Conservation (phyloP, 1,139 yeast genomes). For the Protomyces gravidus region DNA sequence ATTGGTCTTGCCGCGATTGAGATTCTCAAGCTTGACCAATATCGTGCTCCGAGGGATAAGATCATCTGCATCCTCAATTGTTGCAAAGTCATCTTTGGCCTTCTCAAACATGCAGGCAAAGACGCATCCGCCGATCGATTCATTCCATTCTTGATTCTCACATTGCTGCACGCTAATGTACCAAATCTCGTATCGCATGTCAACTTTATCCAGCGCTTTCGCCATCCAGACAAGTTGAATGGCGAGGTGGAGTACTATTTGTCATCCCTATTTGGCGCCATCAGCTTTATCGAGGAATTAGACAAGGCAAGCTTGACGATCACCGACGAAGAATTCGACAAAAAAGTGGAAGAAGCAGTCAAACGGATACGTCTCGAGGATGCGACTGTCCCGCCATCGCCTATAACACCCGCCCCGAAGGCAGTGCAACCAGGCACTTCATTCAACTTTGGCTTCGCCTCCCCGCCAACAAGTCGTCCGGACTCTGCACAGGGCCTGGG, state of each 20-base stretch:
- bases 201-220: conserved; percentile 58
- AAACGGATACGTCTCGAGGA: conserved; percentile 16
- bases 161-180: conserved; percentile 65
- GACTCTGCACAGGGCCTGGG: conserved; percentile 2
- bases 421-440: conserved; percentile 38
- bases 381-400: conserved; percentile 13
- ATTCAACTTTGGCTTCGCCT: neutral
- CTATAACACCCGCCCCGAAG: conserved; percentile 35
- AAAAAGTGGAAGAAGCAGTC: conserved; percentile 35
- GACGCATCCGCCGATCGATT: conserved; percentile 92
- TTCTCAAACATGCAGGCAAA: conserved; percentile 60
- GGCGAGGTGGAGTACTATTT: conserved; percentile 89
- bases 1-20: conserved; percentile 62
- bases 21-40: conserved; percentile 69
- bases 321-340: conserved; percentile 55
- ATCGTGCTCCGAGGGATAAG: conserved; percentile 91
- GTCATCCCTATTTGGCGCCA: conserved; percentile 72
- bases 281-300: conserved; percentile 65
- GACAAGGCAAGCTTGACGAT: conserved; percentile 59
- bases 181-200: conserved; percentile 66
- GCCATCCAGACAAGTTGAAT: conserved; percentile 66
- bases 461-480: conserved; percentile 1
- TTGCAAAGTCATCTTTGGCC: conserved; percentile 86
- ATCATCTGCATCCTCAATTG: conserved; percentile 85
- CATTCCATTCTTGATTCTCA: conserved; percentile 76